Evolutionary conservation across 805 yeast species (phyloP), one percentile per base, ranked within the genome.

Genomic region (Lachancea sp.): DNA sequence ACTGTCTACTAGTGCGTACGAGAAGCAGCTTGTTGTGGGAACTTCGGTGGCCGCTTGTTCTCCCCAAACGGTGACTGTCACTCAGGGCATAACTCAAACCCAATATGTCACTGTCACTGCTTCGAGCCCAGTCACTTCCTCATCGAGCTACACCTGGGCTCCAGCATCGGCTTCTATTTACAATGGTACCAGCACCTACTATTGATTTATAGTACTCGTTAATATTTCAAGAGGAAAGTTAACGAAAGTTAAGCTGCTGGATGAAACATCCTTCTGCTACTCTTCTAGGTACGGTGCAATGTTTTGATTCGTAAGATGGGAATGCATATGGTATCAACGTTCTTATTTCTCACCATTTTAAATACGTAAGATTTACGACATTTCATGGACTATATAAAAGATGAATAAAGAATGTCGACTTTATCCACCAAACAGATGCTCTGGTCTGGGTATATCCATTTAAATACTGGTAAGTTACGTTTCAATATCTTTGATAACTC

Each of bases 21-120:
- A 44, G 33, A 44, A 39, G 34, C 40, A 34, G 17, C 33, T 44
- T 15, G 30, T 36, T 15, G 23, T 44, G n/a, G 47, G 42, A 12
- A 35, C 40, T 4, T 40, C 40, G 28, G 15, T 32, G 9, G 34
- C 40, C n/a, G 19, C 44, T 18, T 44, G 47, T 26, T 24, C 37
- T 15, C 44, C 47, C 9, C 40, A 44, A 34, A 44, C 47, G 5
- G 47, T 44, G 25, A 44, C 47, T 8, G 44, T 44, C 18, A 44
- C 47, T 21, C 31, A 32, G 33, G 38, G 40, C 21, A 23, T 30
- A 12, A 44, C 47, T 22, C 39, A 38, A 13, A 44, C 47, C 30
- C 39, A 44, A 23, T 44, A 40, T 22, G 40, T 44, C 15, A 44
- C 47, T 13, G 42, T 44, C 19, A 34, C 42, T n/a, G 38, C 18